Base-by-base conservation (phyloP, 2,329 filamentous ascomycete species). In the Colletotrichum tropicale region DNA sequence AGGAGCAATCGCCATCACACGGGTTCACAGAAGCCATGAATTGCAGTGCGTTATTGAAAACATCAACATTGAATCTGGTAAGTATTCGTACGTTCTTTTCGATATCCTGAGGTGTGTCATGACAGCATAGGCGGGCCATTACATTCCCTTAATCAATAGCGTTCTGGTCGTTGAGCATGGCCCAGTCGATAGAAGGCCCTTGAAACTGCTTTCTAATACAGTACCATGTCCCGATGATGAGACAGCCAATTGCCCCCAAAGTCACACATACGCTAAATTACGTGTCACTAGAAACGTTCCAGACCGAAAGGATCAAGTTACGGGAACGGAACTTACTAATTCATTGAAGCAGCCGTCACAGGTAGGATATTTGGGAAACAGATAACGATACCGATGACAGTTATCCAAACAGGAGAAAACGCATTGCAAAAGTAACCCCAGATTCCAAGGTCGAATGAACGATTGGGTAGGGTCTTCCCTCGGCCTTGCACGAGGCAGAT, bases 281-380 rank as follows among this genome's bases (percentile, higher is more conserved):
- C 43, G 16, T 55, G 28, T 38, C 10, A 64, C 12, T 64, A 3
- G 13, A 60, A 56, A 56, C 16, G 12, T 1, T 56, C 21, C 21
- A 56, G 12, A 8, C 21, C 12, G 6, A 56, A 26, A 16, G 12
- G 38, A 43, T 43, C 24, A 56, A 9, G 52, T 56, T 7, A 15
- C 2, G 12, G 26, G 26, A 12, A 32, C 8, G 9, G 9, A 34
- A 56, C 65, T 68, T 68, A 68, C 65, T 68, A 70, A 24, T 70
- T 70, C 68, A 65, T 70, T 16, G 58, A 70, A 12, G 56, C 58
- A 62, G 68, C 48, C 5, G 76, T 79, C 26, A 76, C 77, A 18
- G 71, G 78, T 24, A 80, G 66, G 5, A 75, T 64, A 18, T 74
- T 75, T 2, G 80, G 80, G 56, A 81, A 77, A 58, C 80, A 81